These are phyloP conservation scores for Schizophyllum amplum DNA, from an alignment of 1,284 basidiomycete genomes.

Conservation along the genomic window DNA sequence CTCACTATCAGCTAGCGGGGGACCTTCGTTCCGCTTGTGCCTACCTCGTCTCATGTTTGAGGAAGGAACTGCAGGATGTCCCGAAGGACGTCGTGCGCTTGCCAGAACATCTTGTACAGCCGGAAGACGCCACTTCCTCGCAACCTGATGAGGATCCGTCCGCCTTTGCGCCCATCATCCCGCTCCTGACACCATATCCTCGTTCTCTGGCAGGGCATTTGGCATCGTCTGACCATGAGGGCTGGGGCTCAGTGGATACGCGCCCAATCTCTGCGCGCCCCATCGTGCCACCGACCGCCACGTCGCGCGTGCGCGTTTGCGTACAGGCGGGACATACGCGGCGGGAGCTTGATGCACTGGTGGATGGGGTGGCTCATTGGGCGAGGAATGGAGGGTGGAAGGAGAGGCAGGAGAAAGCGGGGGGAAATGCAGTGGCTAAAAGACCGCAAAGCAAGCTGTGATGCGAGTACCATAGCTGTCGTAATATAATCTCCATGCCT, in stretches of 20 bases:
- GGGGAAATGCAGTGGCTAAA: not conserved
- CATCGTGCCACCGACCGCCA: constrained; percentile 70
- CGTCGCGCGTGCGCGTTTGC: constrained; percentile 79
- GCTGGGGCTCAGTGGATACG: constrained; percentile 58
- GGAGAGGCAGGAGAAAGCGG: no score
- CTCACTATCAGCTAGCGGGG: not conserved
- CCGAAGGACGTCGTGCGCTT: constrained; percentile 24
- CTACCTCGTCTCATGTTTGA: constrained; percentile 1
- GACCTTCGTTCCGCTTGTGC: constrained; percentile 18
- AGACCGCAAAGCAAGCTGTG: no score
- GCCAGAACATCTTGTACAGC: constrained; percentile 29
- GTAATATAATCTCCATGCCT: no score
- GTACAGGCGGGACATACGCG: constrained; percentile 68
- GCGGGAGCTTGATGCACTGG: constrained; percentile 56
- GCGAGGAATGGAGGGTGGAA: no score
- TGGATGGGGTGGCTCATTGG: constrained; percentile 45
- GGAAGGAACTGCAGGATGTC: not conserved
- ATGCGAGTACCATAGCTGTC: no score
- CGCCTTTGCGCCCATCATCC: constrained; percentile 67
- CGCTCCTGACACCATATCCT: constrained; percentile 71
- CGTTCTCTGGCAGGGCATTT: constrained; percentile 65
- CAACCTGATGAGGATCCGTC: constrained; percentile 12
- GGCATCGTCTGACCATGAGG: constrained; percentile 21
- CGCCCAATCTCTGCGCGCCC: constrained; percentile 72
- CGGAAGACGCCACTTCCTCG: constrained; percentile 26